These are phyloP conservation scores for Domatiomyces catenatus DNA, from an alignment of 2,329 filamentous ascomycete species.

Conservation along the genomic window DNA sequence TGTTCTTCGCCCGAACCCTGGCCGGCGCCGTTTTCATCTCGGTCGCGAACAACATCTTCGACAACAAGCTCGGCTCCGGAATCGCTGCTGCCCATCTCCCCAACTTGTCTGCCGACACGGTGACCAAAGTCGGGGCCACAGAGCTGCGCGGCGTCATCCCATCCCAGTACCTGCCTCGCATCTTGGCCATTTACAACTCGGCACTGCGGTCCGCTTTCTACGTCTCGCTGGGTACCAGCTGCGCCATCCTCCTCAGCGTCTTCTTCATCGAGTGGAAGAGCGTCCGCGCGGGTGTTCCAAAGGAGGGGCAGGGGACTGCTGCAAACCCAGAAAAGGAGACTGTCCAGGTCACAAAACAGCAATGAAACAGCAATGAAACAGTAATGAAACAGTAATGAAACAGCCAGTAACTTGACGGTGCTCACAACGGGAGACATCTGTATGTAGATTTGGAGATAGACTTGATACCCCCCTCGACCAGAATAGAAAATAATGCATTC, in stretches of 20 bases:
- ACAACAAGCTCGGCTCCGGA: slow-evolving; percentile 10
- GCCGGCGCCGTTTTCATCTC: slow-evolving; percentile 15
- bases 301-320: neutral
- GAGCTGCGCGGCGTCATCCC: slow-evolving; percentile 39
- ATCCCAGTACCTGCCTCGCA: slow-evolving; percentile 33
- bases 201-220: slow-evolving; percentile 45
- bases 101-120: slow-evolving; percentile 7
- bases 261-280: slow-evolving; percentile 47
- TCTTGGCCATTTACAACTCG: slow-evolving; percentile 49
- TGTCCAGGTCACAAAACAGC: too few relatives aligned
- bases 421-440: too few relatives aligned
- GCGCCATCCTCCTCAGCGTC: slow-evolving; percentile 26
- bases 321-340: too few relatives aligned
- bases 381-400: too few relatives aligned
- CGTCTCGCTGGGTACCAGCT: slow-evolving; percentile 35
- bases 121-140: slow-evolving; percentile 12
- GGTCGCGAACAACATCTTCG: slow-evolving; percentile 18
- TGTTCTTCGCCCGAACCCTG: slow-evolving; percentile 16
- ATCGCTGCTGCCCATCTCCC: slow-evolving; percentile 8
- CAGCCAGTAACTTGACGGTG: too few relatives aligned
- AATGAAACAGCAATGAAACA: too few relatives aligned
- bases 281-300: slow-evolving; percentile 25
- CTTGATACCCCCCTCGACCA: too few relatives aligned
- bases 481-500: too few relatives aligned
- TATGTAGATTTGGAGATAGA: too few relatives aligned